Base-by-base conservation (phyloP, 345 rosid genomes). In the Pelargonium nanum region DNA sequence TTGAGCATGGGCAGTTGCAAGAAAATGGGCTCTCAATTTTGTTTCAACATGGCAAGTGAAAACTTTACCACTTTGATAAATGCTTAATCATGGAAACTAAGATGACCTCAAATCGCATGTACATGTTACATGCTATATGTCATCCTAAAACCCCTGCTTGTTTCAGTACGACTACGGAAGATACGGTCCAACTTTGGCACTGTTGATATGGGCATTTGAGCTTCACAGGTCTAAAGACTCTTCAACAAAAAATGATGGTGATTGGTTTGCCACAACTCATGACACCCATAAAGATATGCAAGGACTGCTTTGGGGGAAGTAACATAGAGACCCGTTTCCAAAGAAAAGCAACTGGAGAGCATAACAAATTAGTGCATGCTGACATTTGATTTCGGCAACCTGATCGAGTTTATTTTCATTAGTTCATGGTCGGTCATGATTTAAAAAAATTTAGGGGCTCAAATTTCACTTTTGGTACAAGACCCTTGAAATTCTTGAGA, bases 51-150 rank as follows among this genome's bases (percentile, higher is more conserved):
- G 50, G 68, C 2, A 50, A 1, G 2, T 56, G 25, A 2, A 57
- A 65, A 20, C 20, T 66, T 12, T 66, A 22, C 26, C 51, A 60
- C 22, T 19, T 7, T 19, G 26, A 60, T 7, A 60, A 34, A 15
- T 25, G 45, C 2, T 22, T 61, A 1, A 55, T 61, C 12, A 45
- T 61, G 24, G 22, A 50, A 4, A 59, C 4, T 0, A 0, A 0
- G 6, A 59, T 66, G 53, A 26, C 58, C 17, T 6, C 56, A 12
- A 67, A 67, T 6, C 5, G 16, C 12, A 54, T 66, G 58, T 58
- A 58, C 5, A 4, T 2, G 6, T 9, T 66, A 4, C 7, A 4
- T 24, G 7, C 32, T 51, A 0, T 1, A 2, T 0, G 4, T 26
- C 53, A 22, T 0, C 25, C 17, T 0, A 22, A 19, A 6, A 6